Evolutionary conservation across 108 stramenopile genomes (phyloP).

Genomic region (Skeletonema tropicum): DNA sequence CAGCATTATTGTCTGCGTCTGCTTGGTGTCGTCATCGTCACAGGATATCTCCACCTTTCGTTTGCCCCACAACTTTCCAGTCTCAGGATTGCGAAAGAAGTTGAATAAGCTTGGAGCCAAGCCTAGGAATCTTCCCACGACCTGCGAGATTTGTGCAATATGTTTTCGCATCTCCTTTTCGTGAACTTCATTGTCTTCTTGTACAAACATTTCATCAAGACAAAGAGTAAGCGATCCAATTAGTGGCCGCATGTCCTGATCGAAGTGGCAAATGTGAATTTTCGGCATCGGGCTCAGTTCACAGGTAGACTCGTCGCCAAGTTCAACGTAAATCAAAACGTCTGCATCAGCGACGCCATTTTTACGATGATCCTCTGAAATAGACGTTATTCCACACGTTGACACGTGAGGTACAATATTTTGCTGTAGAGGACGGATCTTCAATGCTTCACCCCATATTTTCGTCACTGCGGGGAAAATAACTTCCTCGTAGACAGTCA

Average conservation of each 20-base stretch:
- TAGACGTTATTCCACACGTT: conserved; percentile 19
- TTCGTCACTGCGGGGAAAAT: conserved; percentile 34
- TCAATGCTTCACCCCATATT: conserved; percentile 28
- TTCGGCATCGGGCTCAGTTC: conserved; percentile 18
- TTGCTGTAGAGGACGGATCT: conserved; percentile 13
- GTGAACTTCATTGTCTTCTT: conserved; percentile 71
- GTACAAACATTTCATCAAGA: conserved; percentile 66
- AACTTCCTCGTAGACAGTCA: conserved; percentile 24
- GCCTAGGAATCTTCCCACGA: conserved; percentile 68
- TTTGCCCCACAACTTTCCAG: conserved; percentile 46
- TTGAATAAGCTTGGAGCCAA: conserved; percentile 65
- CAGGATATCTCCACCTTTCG: conserved; percentile 32
- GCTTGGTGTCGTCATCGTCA: conserved; percentile 27
- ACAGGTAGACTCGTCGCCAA: conserved; percentile 21
- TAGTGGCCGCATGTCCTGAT: conserved; percentile 72
- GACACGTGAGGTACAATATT: conserved; percentile 21
- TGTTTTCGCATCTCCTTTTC: conserved; percentile 29
- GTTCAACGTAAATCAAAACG: conserved; percentile 37
- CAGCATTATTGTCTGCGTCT: conserved; percentile 30
- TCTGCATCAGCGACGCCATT: conserved; percentile 41
- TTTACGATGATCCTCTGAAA: conserved; percentile 25
- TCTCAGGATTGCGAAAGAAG: conserved; percentile 77
- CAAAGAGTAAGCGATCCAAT: conserved; percentile 79
- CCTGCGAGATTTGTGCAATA: conserved; percentile 19
- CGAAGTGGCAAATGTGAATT: conserved; percentile 47